Evolutionary conservation across 2,329 filamentous ascomycete species (phyloP), one percentile per base, ranked within the genome.

Genomic region (Botrytis cinerea): DNA sequence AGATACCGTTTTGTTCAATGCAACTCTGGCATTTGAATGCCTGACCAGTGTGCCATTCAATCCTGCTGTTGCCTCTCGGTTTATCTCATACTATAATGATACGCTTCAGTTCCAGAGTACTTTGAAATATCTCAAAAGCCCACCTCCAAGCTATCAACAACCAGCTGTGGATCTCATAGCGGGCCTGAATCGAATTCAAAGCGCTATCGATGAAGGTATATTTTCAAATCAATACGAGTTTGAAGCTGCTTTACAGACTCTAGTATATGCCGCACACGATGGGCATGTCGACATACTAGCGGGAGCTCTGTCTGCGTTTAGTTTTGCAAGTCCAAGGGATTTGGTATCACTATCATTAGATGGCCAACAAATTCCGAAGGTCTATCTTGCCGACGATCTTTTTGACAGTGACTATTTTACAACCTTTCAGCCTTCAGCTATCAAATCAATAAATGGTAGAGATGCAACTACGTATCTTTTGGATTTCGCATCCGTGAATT

Each of bases 281-380:
- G 88, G 88, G 0, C 91, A 93, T 78, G 87, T 91, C 64, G 82
- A 82, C 3, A 88, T 86, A 75, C 78, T 84, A 12, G 86, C 87
- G 2, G 86, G 88, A 71, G 82, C 85, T 10, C 83, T 89, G 1
- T 66, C 70, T 25, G 83, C 86, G 0, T 89, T 90, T 80, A 83
- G 77, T 72, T 90, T 80, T 76, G 84, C 82, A 25, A 84, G 85
- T 18, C 82, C 82, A 35, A 80, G 86, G 76, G 82, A 83, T 70
- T 78, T 92, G 2, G 87, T 90, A 0, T 90, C 89, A 0, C 83
- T 91, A 6, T 91, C 89, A 0, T 74, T 81, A 3, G 88, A 92
- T 78, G 90, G 89, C 10, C 80, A 76, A 9, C 59, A 81, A 69
- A 66, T 80, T 9, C 83, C 83, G 1, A 79, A 82, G 61, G 78